A percentile compares a stretch with the other conserved stretches of the same genome.
Conservation (phyloP, 371 early-diverging fungal genomes). For the Mucor plumbeus region DNA sequence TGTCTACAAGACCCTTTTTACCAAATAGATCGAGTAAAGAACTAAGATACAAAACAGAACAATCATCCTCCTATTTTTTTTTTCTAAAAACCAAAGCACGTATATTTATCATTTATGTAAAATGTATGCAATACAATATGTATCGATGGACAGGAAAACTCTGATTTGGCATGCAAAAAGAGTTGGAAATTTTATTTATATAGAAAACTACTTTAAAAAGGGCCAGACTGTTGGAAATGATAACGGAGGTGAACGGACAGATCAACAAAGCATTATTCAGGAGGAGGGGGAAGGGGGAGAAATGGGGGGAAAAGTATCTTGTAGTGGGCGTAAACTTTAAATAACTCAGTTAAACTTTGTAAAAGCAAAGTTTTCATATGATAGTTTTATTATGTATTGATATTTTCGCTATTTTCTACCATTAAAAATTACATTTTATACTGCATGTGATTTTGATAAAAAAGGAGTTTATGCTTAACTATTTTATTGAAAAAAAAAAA, state of each 20-base stretch:
- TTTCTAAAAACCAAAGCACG: no score
- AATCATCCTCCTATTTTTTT: background rate
- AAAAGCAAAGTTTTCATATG: background rate
- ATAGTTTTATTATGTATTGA: background rate
- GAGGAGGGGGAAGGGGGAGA: background rate
- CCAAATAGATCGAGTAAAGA: constrained; percentile 1
- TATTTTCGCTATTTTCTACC: background rate
- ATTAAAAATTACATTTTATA: background rate
- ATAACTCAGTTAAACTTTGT: background rate
- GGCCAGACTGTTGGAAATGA: constrained; percentile 16
- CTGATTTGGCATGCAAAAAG: constrained; percentile 17
- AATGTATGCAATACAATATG: constrained; percentile 9
- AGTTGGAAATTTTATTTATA: constrained; percentile 14
- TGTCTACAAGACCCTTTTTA: background rate
- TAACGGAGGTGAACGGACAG: constrained; percentile 37
- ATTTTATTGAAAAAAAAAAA: no score
- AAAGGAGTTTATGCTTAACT: no score
- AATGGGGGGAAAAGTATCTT: no score
- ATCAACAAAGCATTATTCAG: constrained; percentile 19
- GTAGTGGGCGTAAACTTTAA: background rate
- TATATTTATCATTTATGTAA: background rate
- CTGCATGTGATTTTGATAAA: background rate
- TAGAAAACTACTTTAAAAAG: constrained; percentile 11
- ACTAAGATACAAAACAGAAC: background rate
- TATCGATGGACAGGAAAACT: constrained; percentile 16